phyloP scores from a whole-genome alignment of 176 grass and related monocot genomes.

The Aegilops sharonensis region DNA sequence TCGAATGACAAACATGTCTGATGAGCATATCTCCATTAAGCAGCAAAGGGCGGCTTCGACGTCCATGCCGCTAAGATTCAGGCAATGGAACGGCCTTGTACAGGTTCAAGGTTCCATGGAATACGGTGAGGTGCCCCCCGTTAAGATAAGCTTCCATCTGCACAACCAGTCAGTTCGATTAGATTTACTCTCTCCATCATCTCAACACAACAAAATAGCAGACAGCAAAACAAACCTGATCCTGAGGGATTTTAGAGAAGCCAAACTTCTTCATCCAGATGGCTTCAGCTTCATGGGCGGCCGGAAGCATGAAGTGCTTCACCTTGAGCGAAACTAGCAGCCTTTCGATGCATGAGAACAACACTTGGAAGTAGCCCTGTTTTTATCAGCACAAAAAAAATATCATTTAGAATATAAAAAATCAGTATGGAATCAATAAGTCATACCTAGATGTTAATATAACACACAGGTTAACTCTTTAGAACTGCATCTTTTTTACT shows the following conservation, averaged over 20 bases:
- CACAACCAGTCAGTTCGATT: slow-evolving; percentile 15
- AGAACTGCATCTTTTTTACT: neutral
- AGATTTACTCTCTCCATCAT: neutral
- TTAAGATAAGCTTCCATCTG: slow-evolving; percentile 70
- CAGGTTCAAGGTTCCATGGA: slow-evolving; percentile 74
- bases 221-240: slow-evolving; percentile 42
- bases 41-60: slow-evolving; percentile 1
- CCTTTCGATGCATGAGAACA: slow-evolving; percentile 79
- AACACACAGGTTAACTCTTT: neutral
- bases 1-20: slow-evolving; percentile 7
- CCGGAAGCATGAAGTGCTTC: slow-evolving; percentile 83
- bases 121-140: slow-evolving; percentile 69
- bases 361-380: slow-evolving; percentile 89
- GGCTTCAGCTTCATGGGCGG: slow-evolving; percentile 91
- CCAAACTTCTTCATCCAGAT: slow-evolving; percentile 98
- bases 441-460: neutral
- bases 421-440: neutral
- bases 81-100: slow-evolving; percentile 63
- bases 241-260: slow-evolving; percentile 66
- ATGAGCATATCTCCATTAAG: neutral
- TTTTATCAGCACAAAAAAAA: slow-evolving; percentile 4
- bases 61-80: neutral
- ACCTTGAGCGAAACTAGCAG: slow-evolving; percentile 62
- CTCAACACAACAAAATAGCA: neutral
- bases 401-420: neutral